These are phyloP conservation scores for Fusarium denticulatum DNA, from an alignment of 2,329 filamentous ascomycete genomes.

Conservation along the genomic window DNA sequence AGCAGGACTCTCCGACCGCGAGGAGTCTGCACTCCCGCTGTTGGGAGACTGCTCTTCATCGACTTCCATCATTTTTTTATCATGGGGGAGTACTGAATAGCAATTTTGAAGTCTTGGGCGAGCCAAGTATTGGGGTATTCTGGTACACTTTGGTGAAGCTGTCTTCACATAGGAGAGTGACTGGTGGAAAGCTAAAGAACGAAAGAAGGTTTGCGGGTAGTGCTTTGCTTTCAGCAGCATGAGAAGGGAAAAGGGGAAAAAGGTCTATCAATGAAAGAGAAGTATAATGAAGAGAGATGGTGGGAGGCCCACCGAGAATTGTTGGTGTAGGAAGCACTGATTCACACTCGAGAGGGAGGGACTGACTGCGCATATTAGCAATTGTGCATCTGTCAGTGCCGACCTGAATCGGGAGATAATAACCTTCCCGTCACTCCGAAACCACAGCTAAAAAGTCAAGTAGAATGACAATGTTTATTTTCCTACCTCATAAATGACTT, in stretches of 20 bases:
- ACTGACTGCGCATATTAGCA: not conserved
- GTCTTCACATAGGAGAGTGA: not conserved
- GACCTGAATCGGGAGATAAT: not conserved
- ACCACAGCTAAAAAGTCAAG: not conserved
- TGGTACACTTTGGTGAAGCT: not conserved
- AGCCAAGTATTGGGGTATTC: not conserved
- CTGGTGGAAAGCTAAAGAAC: not conserved
- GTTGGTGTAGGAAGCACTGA: slow-evolving; percentile 5
- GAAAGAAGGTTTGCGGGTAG: not conserved
- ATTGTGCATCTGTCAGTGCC: not conserved
- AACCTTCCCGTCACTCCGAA: not conserved
- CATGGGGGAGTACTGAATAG: not conserved
- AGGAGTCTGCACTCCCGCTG: slow-evolving; percentile 10
- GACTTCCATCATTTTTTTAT: slow-evolving; percentile 2
- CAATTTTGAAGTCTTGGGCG: not conserved
- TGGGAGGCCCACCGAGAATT: not conserved
- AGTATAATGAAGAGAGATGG: not conserved
- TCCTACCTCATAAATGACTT: not conserved
- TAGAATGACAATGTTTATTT: not conserved
- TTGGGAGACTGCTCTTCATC: not conserved
- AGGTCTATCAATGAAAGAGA: too few relatives aligned
- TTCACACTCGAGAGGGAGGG: slow-evolving; percentile 2
- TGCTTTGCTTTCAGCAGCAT: not conserved
- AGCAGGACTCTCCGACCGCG: not conserved
- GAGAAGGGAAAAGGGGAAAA: not conserved